Conservation (phyloP, 768 basidiomycete genomes). For the Chalciporus sphaerocephalus region DNA sequence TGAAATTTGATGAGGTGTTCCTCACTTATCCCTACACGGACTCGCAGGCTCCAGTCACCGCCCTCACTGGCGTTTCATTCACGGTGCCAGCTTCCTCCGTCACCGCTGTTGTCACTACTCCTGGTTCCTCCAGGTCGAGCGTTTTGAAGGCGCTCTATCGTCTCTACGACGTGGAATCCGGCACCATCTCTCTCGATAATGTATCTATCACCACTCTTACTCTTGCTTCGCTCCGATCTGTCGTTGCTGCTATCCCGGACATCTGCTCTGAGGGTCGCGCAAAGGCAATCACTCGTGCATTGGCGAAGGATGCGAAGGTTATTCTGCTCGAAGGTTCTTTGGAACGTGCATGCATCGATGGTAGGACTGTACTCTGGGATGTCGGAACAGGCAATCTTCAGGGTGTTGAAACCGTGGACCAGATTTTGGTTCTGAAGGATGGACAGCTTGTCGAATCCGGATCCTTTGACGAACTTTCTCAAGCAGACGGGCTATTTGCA, state of each 20-base stretch:
- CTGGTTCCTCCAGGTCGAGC: slow-evolving; percentile 79
- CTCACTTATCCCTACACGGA: slow-evolving; percentile 70
- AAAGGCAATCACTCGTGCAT: slow-evolving; percentile 23
- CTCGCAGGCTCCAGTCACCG: slow-evolving; percentile 48
- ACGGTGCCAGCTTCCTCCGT: slow-evolving; percentile 81
- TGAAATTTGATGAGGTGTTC: slow-evolving; percentile 86
- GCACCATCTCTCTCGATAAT: slow-evolving; percentile 78
- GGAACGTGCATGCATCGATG: slow-evolving; percentile 14
- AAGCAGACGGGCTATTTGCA: slow-evolving; percentile 67
- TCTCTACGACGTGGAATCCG: slow-evolving; percentile 85
- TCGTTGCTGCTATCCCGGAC: slow-evolving; percentile 90
- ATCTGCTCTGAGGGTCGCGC: slow-evolving; percentile 40
- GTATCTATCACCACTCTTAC: slow-evolving; percentile 87
- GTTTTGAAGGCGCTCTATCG: slow-evolving; percentile 85
- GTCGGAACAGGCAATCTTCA: slow-evolving; percentile 15
- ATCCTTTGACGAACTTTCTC: slow-evolving; percentile 71
- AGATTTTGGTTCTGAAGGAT: slow-evolving; percentile 89
- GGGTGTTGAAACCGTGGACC: slow-evolving; percentile 56
- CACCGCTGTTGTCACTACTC: slow-evolving; percentile 86
- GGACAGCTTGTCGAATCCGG: slow-evolving; percentile 85
- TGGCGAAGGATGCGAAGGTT: slow-evolving; percentile 23
- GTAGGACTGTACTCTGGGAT: slow-evolving; percentile 29
- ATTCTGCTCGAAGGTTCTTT: slow-evolving; percentile 25
- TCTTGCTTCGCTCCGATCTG: slow-evolving; percentile 68
- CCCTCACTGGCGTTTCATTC: slow-evolving; percentile 78